phyloP scores from a whole-genome alignment of 2,329 filamentous ascomycete genomes.

The Metarhizium brunneum region DNA sequence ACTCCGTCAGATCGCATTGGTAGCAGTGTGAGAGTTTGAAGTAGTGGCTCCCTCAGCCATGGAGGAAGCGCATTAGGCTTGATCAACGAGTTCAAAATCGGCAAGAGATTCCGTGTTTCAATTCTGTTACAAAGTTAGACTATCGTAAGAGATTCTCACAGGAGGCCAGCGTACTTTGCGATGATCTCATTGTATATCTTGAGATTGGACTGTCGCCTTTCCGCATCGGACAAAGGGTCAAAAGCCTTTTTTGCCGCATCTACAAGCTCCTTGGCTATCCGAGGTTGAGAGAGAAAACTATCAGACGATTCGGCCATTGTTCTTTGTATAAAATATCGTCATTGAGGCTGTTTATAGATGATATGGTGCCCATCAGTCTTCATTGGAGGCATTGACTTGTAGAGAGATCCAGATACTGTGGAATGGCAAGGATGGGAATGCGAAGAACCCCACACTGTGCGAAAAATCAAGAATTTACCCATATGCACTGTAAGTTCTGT shows the following conservation, averaged over 20 bases:
- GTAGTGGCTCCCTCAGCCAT: slow-evolving; percentile 50
- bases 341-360: background rate
- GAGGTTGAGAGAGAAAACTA: slow-evolving; percentile 14
- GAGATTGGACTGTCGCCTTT: slow-evolving; percentile 23
- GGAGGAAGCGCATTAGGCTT: slow-evolving; percentile 48
- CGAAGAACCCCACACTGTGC: slow-evolving; percentile 2
- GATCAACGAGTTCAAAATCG: slow-evolving; percentile 52
- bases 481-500: background rate
- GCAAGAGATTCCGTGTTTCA: slow-evolving; percentile 44
- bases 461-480: background rate
- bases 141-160: background rate
- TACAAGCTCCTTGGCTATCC: slow-evolving; percentile 24
- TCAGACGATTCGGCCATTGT: slow-evolving; percentile 19
- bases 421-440: no score
- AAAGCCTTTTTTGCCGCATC: slow-evolving; percentile 39
- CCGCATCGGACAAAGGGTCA: slow-evolving; percentile 28
- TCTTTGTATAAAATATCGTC: background rate
- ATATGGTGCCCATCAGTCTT: background rate
- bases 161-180: slow-evolving; percentile 29
- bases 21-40: slow-evolving; percentile 48
- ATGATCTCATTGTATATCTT: slow-evolving; percentile 37
- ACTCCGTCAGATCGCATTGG: slow-evolving; percentile 56
- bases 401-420: no score
- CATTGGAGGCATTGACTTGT: background rate
- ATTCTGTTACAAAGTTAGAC: slow-evolving; percentile 16